Evolutionary conservation across 75 land plant species (phyloP).

Genomic region (Cunninghamia lanceolata): DNA sequence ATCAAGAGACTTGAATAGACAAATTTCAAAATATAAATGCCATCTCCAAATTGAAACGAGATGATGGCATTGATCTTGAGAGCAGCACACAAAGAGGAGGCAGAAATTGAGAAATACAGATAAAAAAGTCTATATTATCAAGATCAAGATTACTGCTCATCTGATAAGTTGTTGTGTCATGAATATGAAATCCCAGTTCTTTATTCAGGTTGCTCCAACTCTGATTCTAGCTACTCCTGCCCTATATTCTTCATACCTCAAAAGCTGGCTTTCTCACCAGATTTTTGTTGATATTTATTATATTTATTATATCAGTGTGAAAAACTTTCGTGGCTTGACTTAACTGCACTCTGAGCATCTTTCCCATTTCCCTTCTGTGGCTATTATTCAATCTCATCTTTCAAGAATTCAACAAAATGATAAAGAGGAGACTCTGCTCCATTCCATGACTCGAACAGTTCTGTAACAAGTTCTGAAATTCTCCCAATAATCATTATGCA

Average conservation of each 20-base stretch:
- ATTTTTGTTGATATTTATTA: no score
- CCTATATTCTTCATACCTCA: neutral
- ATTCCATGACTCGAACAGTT: neutral
- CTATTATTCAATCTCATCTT: neutral
- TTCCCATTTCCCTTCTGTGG: neutral
- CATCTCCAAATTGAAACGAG: no score
- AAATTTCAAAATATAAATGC: no score
- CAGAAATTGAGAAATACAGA: no score
- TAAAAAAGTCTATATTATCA: no score
- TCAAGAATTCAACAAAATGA: neutral
- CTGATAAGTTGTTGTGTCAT: neutral
- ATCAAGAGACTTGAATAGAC: neutral
- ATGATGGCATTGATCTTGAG: no score
- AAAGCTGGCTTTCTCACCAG: neutral
- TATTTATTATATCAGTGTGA: no score
- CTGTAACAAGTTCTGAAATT: neutral
- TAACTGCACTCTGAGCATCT: neutral
- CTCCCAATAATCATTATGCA: neutral
- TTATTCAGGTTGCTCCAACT: neutral
- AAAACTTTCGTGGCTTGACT: neutral
- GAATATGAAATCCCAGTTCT: neutral
- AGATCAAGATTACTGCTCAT: neutral
- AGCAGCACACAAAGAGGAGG: no score
- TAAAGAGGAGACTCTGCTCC: neutral
- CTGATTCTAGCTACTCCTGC: neutral